Evolutionary conservation across 176 grass and related monocot species (phyloP), one percentile per base, ranked within the genome.

Genomic region (Ampelocalamus luodianensis): DNA sequence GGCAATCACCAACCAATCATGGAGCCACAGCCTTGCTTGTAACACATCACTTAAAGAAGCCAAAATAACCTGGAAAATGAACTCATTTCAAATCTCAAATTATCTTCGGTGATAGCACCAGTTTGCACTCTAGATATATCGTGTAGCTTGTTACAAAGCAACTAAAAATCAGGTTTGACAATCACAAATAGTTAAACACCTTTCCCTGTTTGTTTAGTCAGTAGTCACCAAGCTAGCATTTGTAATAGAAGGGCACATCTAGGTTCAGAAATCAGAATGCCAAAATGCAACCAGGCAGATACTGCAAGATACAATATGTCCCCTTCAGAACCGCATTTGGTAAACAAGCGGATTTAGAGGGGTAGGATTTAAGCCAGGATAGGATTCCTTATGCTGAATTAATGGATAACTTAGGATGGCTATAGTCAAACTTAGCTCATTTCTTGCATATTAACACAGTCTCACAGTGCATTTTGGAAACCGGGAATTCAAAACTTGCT

Each of bases 1-100:
- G 58, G 85, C 74, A 89, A 89, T 87, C 65, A 90, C 88, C 55
- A 99, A 90, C 96, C 96, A 99, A 85, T 96, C 96, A 55, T 89
- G 79, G 39, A 99, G 89, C 82, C 93, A 92, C 68, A 93, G 63
- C 67, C 91, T 93, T 62, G 89, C 92, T 89, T 99, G 86, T 68
- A 83, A 78, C 32, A 91, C 88, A 66, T 94, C 96, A 92, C 90
- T 85, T 46, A 99, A 89, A 27, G 96, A 94, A 66, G 90, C 91
- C 78, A 88, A 85, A 94, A 94, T 92, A 79, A 96, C 91, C 96
- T 99, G 77, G 75, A 87, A 92, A 83, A 44, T 16, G 16, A 75
- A 75, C 68, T 37, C 27, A 61, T 37, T 34, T 90, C 54, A 82
- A 72, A 36, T 58, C 11, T 79, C 73, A 78, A 82, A 83, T 59